Percentiles rank a stretch among this genome's conserved stretches.
Conservation (phyloP, 2,329 filamentous ascomycete genomes). For the Paecilomyces sp. region DNA sequence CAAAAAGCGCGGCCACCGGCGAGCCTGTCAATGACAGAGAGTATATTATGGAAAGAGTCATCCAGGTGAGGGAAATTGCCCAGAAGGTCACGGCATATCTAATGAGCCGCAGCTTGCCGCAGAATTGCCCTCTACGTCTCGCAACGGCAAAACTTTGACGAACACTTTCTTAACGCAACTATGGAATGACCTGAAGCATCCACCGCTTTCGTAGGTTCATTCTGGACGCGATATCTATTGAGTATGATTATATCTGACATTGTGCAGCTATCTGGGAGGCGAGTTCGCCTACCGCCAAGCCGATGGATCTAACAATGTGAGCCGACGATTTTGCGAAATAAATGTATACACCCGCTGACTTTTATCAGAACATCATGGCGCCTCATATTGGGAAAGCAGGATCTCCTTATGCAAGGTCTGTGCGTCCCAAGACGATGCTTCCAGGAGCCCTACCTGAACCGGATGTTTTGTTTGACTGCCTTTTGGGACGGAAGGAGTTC, state of each 20-base stretch:
- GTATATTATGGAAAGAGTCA: constrained; percentile 54
- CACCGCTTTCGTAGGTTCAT: constrained; percentile 41
- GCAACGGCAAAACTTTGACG: constrained; percentile 33
- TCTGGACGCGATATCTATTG: no score
- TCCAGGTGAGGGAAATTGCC: constrained; percentile 29
- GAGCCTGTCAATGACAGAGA: constrained; percentile 54
- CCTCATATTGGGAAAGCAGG: constrained; percentile 59
- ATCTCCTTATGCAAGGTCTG: constrained; percentile 62
- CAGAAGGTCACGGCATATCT: background rate
- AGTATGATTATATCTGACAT: background rate
- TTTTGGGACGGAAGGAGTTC: constrained; percentile 57
- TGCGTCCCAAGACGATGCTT: constrained; percentile 51
- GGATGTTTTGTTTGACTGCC: constrained; percentile 58
- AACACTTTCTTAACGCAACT: constrained; percentile 47
- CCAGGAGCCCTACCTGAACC: constrained; percentile 58
- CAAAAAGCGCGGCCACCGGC: constrained; percentile 40
- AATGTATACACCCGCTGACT: constrained; percentile 8
- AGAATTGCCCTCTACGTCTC: constrained; percentile 29
- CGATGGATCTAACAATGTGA: constrained; percentile 37
- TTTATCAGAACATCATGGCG: constrained; percentile 50
- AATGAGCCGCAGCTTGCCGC: constrained; percentile 23
- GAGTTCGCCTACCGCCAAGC: constrained; percentile 26
- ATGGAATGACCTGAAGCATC: constrained; percentile 50
- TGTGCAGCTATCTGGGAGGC: constrained; percentile 28
- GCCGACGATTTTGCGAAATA: constrained; percentile 19